phyloP scores from a whole-genome alignment of 352 stramenopile species.

The Pythium scleroteichum region DNA sequence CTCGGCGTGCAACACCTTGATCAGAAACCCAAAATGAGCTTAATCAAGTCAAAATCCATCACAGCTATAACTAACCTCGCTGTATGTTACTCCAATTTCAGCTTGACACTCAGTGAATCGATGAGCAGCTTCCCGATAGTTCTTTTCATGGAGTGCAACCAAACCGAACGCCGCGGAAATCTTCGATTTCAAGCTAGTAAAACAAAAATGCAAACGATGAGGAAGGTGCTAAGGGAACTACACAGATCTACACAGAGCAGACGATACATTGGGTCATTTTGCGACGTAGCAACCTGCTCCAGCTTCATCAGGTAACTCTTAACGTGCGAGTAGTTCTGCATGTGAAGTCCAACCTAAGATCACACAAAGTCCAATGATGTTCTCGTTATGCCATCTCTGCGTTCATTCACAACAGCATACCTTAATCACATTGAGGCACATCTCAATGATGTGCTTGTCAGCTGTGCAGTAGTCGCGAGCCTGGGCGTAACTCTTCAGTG shows the following conservation, averaged over 20 bases:
- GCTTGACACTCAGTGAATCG: slow-evolving; percentile 84
- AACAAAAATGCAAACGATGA: not conserved
- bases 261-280: slow-evolving; percentile 70
- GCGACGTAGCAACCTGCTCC: slow-evolving; percentile 69
- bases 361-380: not conserved
- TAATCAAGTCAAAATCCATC: not conserved
- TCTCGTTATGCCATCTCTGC: too few species aligned
- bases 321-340: slow-evolving; percentile 85
- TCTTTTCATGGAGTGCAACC: slow-evolving; percentile 78
- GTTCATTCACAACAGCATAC: slow-evolving; percentile 27
- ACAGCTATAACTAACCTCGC: slow-evolving; percentile 37
- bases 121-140: slow-evolving; percentile 71
- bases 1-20: slow-evolving; percentile 65
- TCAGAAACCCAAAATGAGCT: too few species aligned
- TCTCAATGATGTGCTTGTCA: slow-evolving; percentile 89
- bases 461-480: slow-evolving; percentile 90
- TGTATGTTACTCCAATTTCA: slow-evolving; percentile 82
- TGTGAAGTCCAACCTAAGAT: slow-evolving; percentile 68
- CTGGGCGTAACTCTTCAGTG: slow-evolving; percentile 86
- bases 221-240: not conserved
- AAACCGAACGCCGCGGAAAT: slow-evolving; percentile 76
- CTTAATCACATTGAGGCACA: slow-evolving; percentile 90
- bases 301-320: slow-evolving; percentile 88
- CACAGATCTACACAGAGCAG: not conserved
- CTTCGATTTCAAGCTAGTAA: slow-evolving; percentile 74